Base-by-base conservation (phyloP, 2,329 filamentous ascomycete genomes). In the Periconia macrospinosa region DNA sequence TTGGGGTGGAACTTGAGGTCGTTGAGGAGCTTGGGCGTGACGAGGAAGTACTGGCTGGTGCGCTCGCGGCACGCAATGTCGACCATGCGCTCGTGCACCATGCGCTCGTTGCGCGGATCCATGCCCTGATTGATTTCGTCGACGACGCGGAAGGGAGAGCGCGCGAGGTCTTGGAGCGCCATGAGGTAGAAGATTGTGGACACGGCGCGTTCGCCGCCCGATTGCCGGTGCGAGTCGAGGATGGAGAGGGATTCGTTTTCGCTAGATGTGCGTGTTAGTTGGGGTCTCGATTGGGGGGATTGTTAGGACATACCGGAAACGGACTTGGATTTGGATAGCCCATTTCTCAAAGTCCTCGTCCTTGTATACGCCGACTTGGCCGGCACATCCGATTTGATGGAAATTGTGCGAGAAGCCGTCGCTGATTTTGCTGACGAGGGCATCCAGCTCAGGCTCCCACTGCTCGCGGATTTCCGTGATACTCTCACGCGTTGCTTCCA, bases 111-210 rank as follows among this genome's bases (percentile, higher is more conserved):
- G 66, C 94, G 88, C 42, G 93, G 94, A 73, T 99, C 94, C 94
- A 99, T 99, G 61, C 94, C 94, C 77, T 99, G 94, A 71, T 99
- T 99, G 81, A 99, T 99, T 78, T 99, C 94, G 75, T 99, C 94
- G 54, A 99, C 94, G 47, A 99, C 93, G 49, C 94, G 91, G 83
- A 99, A 99, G 1, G 94, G 94, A 3, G 92, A 92, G 66, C 92
- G 89, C 15, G 94, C 93, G 66, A 99, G 87, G 47, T 90, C 90
- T 74, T 99, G 94, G 23, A 99, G 84, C 6, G 94, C 91, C 92
- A 99, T 97, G 52, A 99, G 90, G 77, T 95, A 99, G 82, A 97
- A 99, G 69, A 97, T 96, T 14, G 94, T 99, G 19, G 91, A 96
- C 19, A 99, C 93, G 20, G 94, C 91, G 55, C 94, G 89, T 78